Conservation (phyloP, 768 basidiomycete species). For the Myochromella boudieri region DNA sequence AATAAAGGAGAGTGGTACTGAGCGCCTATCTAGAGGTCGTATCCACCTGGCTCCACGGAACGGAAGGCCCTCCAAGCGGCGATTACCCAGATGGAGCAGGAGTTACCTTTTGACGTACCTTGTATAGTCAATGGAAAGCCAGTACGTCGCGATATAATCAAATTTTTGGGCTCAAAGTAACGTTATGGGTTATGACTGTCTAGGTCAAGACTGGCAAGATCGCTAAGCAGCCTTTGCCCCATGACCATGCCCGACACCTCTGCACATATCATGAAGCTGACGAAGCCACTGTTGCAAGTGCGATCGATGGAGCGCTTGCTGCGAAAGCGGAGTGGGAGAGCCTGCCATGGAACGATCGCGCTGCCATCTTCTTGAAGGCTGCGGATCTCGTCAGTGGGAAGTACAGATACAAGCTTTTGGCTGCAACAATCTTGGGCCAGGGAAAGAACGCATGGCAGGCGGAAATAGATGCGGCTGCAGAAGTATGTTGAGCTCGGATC, state of each 20-base stretch:
- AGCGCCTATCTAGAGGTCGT: constrained; percentile 53
- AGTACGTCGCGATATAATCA: constrained; percentile 47
- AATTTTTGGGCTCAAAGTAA: no score
- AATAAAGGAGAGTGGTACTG: no score
- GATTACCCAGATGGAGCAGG: constrained; percentile 74
- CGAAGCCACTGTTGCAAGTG: constrained; percentile 65
- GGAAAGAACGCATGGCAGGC: constrained; percentile 99
- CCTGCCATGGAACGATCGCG: constrained; percentile 95
- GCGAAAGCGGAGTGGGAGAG: constrained; percentile 91
- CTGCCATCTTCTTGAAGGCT: constrained; percentile 97
- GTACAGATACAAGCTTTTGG: constrained; percentile 92
- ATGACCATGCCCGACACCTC: constrained; percentile 79
- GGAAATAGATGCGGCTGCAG: constrained; percentile 98
- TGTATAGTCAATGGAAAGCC: constrained; percentile 89
- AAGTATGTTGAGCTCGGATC: constrained; percentile 50
- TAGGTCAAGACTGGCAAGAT: constrained; percentile 82
- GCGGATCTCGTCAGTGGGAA: constrained; percentile 95
- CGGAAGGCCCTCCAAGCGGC: constrained; percentile 71
- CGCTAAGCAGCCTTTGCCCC: constrained; percentile 80
- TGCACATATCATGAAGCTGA: constrained; percentile 91
- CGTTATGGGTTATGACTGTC: constrained; percentile 5
- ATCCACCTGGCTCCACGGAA: constrained; percentile 79
- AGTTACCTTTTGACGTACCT: constrained; percentile 90
- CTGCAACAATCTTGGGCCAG: constrained; percentile 97
- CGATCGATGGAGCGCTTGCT: constrained; percentile 85